Evolutionary conservation across 768 basidiomycete species (phyloP), one percentile per base, ranked within the genome.

Genomic region (Lenzites betulinus): DNA sequence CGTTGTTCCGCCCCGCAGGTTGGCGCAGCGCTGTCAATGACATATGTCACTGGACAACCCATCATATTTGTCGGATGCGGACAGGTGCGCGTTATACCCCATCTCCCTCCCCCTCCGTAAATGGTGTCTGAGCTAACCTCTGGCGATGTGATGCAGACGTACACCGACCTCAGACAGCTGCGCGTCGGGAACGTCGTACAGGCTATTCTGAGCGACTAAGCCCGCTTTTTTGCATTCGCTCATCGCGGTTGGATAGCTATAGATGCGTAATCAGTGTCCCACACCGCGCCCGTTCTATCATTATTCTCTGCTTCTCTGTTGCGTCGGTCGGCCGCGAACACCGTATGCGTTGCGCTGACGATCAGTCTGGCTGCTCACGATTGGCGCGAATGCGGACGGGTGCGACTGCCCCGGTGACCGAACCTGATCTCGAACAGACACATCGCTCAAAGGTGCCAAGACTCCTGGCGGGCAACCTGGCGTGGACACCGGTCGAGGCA

Each of bases 51-150:
- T 2, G 96, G 97, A 23, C 95, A 98, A 71, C 96, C 97, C 18
- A 98, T 99, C 76, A 82, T 98, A 23, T 99, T 99, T 72, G 94
- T 99, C 64, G 97, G 97, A 7, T 97, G 94, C 69, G 97, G 97
- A 38, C 95, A 95, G 89, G 92, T 93, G 64, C 41, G 86, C 71
- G n/a, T n/a, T 49, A 25, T 58, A 30, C 16, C 43, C 57, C 36
- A 54, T 43, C 41, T 51, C 18, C 43, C 46, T 42, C n/a, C 36
- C 3, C 25, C 9, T 39, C 39, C 41, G 46, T 33, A 51, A 46
- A 20, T 33, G 12, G 33, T 4, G 20, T 33, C 2, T n/a, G 13
- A 28, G 23, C 46, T 66, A 33, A 60, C 57, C 20, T 16, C 15
- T 13, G 2, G 7, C 57, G 30, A 50, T 13, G 43, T 22, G 5